phyloP scores from a whole-genome alignment of 2,329 filamentous ascomycete genomes.

The Bipolaris cookei region DNA sequence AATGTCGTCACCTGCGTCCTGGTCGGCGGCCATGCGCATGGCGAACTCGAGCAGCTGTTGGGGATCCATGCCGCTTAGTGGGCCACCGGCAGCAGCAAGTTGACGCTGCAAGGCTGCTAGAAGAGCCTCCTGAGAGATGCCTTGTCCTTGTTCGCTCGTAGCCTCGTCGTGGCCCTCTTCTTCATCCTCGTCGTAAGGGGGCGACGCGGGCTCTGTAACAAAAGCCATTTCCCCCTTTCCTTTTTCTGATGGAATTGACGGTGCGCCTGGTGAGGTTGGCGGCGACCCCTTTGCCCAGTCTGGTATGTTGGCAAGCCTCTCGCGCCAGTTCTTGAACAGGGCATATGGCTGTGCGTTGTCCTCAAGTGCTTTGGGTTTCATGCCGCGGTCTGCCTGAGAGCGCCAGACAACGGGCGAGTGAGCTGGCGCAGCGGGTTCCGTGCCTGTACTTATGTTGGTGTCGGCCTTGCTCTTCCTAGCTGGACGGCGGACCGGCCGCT shows the following conservation, averaged over 20 bases:
- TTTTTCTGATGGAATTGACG: slow-evolving; percentile 15
- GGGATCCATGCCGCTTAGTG: slow-evolving; percentile 51
- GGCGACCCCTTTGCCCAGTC: slow-evolving; percentile 32
- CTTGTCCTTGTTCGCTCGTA: slow-evolving; percentile 22
- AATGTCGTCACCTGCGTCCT: slow-evolving; percentile 52
- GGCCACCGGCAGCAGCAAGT: slow-evolving; percentile 44
- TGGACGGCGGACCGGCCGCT: slow-evolving; percentile 26
- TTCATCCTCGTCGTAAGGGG: slow-evolving; percentile 23
- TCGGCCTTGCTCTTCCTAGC: slow-evolving; percentile 35
- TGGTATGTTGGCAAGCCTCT: slow-evolving; percentile 44
- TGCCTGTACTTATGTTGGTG: not conserved
- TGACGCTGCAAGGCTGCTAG: slow-evolving; percentile 45
- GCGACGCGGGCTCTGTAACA: slow-evolving; percentile 22
- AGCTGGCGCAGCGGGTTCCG: slow-evolving; percentile 18
- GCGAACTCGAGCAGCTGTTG: slow-evolving; percentile 52
- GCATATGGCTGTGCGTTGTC: slow-evolving; percentile 47
- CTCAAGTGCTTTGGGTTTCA: slow-evolving; percentile 32
- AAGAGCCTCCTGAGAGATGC: slow-evolving; percentile 50
- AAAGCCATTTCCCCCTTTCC: slow-evolving; percentile 16
- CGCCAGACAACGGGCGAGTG: slow-evolving; percentile 47
- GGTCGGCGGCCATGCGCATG: slow-evolving; percentile 53
- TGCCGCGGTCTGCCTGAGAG: slow-evolving; percentile 32
- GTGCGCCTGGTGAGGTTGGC: slow-evolving; percentile 19
- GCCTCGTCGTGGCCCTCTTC: slow-evolving; percentile 23
- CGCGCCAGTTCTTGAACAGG: slow-evolving; percentile 55